These are phyloP conservation scores for Selaginella moellendorffii DNA, from an alignment of 75 land plant species.

Conservation along the genomic window DNA sequence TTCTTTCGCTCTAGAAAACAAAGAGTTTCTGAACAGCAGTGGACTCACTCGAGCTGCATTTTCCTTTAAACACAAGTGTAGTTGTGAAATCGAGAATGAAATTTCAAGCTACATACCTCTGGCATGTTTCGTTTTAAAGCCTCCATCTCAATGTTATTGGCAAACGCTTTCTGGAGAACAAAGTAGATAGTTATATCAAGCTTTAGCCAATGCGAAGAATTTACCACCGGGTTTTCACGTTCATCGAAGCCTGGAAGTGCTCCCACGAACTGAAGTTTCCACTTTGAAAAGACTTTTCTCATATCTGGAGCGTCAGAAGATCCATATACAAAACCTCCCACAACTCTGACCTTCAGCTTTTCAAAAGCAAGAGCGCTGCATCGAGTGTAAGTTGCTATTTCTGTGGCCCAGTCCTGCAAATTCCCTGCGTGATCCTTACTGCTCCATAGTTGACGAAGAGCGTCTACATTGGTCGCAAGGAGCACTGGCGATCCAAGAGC, in stretches of 20 bases:
- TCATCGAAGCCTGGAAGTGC: too few species aligned
- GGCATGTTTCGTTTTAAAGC: constrained; percentile 8
- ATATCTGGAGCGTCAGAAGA: neutral
- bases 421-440: too few species aligned
- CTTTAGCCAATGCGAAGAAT: too few species aligned
- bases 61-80: constrained; percentile 13
- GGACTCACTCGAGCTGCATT: constrained; percentile 22
- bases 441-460: neutral
- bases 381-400: neutral
- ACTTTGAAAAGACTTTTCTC: constrained; percentile 17
- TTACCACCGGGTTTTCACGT: too few species aligned
- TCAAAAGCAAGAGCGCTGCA: neutral
- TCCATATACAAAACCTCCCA: neutral
- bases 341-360: neutral
- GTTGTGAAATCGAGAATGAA: neutral
- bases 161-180: constrained; percentile 19
- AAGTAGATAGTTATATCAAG: neutral
- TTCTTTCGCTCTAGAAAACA: constrained; percentile 23
- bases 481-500: constrained; percentile 23
- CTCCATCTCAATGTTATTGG: constrained; percentile 19
- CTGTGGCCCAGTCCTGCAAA: too few species aligned
- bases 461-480: constrained; percentile 23
- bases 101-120: constrained; percentile 18
- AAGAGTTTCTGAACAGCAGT: constrained; percentile 22
- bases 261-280: constrained; percentile 16